phyloP scores from a whole-genome alignment of 2,329 filamentous ascomycete species.

The Podosphaera aphanis region DNA sequence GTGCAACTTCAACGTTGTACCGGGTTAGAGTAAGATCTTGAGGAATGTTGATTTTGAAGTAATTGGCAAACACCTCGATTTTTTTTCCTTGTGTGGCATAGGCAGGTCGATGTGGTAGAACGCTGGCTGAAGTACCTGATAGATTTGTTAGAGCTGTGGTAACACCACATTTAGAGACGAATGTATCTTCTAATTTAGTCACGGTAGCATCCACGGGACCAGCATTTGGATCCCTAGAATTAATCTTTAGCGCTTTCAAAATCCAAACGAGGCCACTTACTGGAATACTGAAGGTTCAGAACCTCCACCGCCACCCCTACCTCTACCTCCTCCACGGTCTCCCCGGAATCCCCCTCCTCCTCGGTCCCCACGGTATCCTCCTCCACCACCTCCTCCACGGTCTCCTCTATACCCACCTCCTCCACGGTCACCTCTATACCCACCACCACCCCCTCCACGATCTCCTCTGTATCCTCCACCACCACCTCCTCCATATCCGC shows the following conservation, averaged over 20 bases:
- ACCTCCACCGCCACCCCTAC: not conserved
- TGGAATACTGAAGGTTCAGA: not conserved
- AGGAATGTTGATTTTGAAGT: constrained; percentile 3
- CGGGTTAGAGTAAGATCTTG: constrained; percentile 5
- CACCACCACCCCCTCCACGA: not conserved
- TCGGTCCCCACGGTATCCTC: not conserved
- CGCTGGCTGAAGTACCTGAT: not conserved
- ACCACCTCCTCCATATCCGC: not conserved
- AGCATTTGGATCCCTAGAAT: not conserved
- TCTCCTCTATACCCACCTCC: constrained; percentile 4
- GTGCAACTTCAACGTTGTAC: constrained; percentile 5
- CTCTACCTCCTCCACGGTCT: constrained; percentile 1
- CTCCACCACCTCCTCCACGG: not conserved
- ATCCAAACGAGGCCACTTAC: not conserved
- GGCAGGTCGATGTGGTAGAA: constrained; percentile 4
- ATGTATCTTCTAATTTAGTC: not conserved
- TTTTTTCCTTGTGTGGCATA: constrained; percentile 5
- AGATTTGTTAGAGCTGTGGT: not conserved
- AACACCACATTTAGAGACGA: not conserved
- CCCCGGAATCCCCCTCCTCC: too few relatives aligned
- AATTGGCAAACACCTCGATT: constrained; percentile 6
- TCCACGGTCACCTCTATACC: constrained; percentile 4
- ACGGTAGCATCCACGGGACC: not conserved
- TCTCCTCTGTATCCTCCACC: not conserved
- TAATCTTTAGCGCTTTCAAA: not conserved